Percentiles rank a stretch among this genome's conserved stretches.
Conservation (phyloP, 106 monocot species). For the Dendrobium huoshanense region DNA sequence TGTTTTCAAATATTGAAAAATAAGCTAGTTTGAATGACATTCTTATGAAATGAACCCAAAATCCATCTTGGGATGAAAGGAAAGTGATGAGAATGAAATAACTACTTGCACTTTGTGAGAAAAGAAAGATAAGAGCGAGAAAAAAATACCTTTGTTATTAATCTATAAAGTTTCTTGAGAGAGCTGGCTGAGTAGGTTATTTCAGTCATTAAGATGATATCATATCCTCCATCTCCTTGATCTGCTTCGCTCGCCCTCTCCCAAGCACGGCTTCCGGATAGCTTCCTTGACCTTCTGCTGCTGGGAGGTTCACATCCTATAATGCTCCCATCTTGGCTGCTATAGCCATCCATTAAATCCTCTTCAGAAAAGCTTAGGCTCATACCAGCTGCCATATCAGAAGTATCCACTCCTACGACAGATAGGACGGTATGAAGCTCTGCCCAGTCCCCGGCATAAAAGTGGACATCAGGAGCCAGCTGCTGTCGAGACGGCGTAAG, state of each 20-base stretch:
- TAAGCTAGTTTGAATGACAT: too few species aligned
- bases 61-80: too few species aligned
- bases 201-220: conserved; percentile 66
- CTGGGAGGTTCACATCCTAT: conserved; percentile 37
- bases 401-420: conserved; percentile 31
- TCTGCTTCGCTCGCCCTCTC: conserved; percentile 77
- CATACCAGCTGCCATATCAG: conserved; percentile 15
- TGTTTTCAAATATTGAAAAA: too few species aligned
- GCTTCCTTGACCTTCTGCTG: conserved; percentile 62
- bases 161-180: conserved; percentile 56
- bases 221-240: conserved; percentile 66
- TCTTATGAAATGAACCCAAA: too few species aligned
- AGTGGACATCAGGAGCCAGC: conserved; percentile 58
- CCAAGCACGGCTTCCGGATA: conserved; percentile 88
- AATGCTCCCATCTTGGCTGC: conserved; percentile 71
- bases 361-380: conserved; percentile 78
- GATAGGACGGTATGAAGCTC: conserved; percentile 78
- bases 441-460: conserved; percentile 84
- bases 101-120: background rate
- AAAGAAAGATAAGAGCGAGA: background rate
- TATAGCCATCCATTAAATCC: conserved; percentile 63
- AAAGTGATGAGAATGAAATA: background rate
- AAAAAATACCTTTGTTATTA: conserved; percentile 77
- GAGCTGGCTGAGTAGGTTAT: conserved; percentile 48
- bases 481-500: conserved; percentile 73